Conservation (phyloP, 2,329 filamentous ascomycete genomes). For the Diplodia scrobiculata region DNA sequence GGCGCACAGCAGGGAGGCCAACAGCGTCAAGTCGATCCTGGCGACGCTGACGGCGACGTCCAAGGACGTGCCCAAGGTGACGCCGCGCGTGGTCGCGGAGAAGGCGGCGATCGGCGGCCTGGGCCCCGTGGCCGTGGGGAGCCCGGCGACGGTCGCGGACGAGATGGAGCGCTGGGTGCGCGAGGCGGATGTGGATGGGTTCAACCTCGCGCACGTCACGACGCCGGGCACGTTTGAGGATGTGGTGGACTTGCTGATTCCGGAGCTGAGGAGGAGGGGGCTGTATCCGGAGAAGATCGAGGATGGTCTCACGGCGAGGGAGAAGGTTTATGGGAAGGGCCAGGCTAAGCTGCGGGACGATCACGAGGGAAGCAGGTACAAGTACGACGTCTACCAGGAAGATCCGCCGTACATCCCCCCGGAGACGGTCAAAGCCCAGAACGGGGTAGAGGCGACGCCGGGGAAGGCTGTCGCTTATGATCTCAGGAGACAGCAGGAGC, state of each 20-base stretch:
- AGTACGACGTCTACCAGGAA: slow-evolving; percentile 64
- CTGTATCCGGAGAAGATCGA: slow-evolving; percentile 39
- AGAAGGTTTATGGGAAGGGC: slow-evolving; percentile 64
- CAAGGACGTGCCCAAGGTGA: slow-evolving; percentile 38
- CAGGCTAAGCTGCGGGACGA: slow-evolving; percentile 60
- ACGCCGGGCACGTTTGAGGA: slow-evolving; percentile 49
- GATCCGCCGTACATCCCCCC: slow-evolving; percentile 45
- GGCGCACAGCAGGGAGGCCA: slow-evolving; percentile 57
- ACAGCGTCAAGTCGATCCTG: slow-evolving; percentile 41
- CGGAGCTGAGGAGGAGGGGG: slow-evolving; percentile 43
- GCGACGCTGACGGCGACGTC: slow-evolving; percentile 42
- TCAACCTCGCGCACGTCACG: slow-evolving; percentile 47
- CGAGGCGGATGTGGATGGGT: slow-evolving; percentile 47
- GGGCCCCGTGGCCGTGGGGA: slow-evolving; percentile 43
- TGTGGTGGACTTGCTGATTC: slow-evolving; percentile 43
- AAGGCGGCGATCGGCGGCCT: slow-evolving; percentile 37
- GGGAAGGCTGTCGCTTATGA: slow-evolving; percentile 8
- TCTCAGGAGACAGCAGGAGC: slow-evolving; percentile 16
- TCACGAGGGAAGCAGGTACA: slow-evolving; percentile 62
- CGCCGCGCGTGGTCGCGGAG: slow-evolving; percentile 39
- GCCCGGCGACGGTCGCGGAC: slow-evolving; percentile 50
- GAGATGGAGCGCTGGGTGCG: slow-evolving; percentile 51
- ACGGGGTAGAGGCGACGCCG: background rate
- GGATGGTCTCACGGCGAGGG: slow-evolving; percentile 45
- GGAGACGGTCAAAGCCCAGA: background rate